phyloP scores from a whole-genome alignment of 1,284 basidiomycete species.

The Tetrapyrgos nigripes region DNA sequence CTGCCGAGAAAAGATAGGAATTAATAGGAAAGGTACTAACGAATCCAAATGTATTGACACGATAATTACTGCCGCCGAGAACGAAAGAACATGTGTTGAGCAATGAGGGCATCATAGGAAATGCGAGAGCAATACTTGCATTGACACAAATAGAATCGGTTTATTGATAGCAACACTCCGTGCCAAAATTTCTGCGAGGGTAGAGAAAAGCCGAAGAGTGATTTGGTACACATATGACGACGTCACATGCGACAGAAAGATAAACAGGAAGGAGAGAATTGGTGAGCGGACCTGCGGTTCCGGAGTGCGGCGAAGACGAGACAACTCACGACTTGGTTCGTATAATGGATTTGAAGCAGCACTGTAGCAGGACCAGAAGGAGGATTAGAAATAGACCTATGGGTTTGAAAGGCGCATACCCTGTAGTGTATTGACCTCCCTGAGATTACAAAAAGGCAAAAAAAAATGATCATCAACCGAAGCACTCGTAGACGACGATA shows the following conservation, averaged over 20 bases:
- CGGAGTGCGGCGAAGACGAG: not conserved
- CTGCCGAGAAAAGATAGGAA: too few species aligned
- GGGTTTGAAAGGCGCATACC: constrained; percentile 37
- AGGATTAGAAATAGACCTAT: not conserved
- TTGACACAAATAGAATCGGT: constrained; percentile 61
- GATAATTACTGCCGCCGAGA: constrained; percentile 60
- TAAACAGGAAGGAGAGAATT: too few species aligned
- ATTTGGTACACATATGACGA: too few species aligned
- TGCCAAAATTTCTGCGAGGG: constrained; percentile 49
- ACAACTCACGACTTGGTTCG: constrained; percentile 52
- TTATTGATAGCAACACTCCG: constrained; percentile 53
- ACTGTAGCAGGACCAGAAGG: constrained; percentile 29
- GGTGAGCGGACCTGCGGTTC: too few species aligned
- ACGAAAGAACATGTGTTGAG: too few species aligned
- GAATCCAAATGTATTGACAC: constrained; percentile 65
- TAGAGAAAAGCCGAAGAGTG: too few species aligned
- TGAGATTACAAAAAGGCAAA: constrained; percentile 24
- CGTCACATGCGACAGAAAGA: too few species aligned
- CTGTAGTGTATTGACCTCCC: constrained; percentile 57
- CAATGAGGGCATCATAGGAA: too few species aligned
- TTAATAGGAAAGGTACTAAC: too few species aligned
- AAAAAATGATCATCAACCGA: too few species aligned
- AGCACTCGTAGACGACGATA: not conserved
- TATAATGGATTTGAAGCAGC: constrained; percentile 48
- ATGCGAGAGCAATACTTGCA: constrained; percentile 45